Percentiles rank a stretch among this genome's conserved stretches.
Evolutionary conservation across 306 rosid species (phyloP).

Genomic region (Benincasa hispida): DNA sequence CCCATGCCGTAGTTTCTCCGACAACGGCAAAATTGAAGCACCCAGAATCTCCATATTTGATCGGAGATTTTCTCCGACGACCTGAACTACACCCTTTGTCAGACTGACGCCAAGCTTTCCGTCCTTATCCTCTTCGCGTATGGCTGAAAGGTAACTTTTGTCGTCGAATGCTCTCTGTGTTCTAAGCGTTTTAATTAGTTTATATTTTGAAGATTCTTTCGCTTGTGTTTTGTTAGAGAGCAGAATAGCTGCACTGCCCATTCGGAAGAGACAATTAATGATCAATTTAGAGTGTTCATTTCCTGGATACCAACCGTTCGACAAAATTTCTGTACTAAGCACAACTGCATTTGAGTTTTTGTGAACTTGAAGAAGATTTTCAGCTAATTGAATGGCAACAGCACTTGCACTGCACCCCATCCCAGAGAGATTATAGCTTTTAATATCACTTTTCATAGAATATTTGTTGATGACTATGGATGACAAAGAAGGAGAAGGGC

Average conservation of each 20-base stretch:
- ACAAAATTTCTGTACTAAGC: constrained; percentile 65
- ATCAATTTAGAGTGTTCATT: constrained; percentile 46
- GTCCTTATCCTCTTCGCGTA: constrained; percentile 54
- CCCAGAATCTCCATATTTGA: constrained; percentile 35
- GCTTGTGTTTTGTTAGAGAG: constrained; percentile 49
- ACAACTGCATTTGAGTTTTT: constrained; percentile 45
- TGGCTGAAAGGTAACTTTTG: constrained; percentile 42
- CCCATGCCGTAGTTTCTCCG: constrained; percentile 33
- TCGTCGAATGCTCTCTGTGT: constrained; percentile 63
- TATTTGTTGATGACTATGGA: constrained; percentile 59
- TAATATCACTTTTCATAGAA: constrained; percentile 49
- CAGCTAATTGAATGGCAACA: constrained; percentile 39
- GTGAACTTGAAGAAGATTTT: constrained; percentile 36
- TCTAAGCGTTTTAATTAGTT: constrained; percentile 26
- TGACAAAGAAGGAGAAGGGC: constrained; percentile 58
- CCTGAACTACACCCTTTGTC: constrained; percentile 26
- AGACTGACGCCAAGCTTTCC: constrained; percentile 72
- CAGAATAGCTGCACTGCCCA: constrained; percentile 77
- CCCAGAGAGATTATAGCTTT: constrained; percentile 70
- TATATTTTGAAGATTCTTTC: constrained; percentile 36
- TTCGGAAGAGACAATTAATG: constrained; percentile 61
- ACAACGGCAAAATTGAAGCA: constrained; percentile 34
- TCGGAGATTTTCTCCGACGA: constrained; percentile 51
- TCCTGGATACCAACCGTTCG: constrained; percentile 69
- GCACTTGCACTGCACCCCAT: constrained; percentile 94